Evolutionary conservation across 2,329 filamentous ascomycete genomes (phyloP).

Genomic region (Aspergillus flavus): DNA sequence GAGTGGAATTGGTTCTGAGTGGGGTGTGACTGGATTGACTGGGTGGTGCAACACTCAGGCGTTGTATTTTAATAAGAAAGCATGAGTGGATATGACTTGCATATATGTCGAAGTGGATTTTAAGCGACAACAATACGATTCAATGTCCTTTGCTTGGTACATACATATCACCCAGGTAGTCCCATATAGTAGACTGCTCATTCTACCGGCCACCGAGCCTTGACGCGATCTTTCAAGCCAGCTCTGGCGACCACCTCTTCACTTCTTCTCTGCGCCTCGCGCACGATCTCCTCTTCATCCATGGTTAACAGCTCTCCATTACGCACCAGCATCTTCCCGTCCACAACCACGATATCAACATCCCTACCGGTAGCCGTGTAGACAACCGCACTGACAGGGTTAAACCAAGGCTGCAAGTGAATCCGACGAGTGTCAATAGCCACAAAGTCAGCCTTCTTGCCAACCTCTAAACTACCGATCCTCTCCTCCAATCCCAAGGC

Average conservation of each 20-base stretch:
- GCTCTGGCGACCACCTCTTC: conserved; percentile 44
- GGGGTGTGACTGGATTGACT: conserved; percentile 44
- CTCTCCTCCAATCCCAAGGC: conserved; percentile 48
- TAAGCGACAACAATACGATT: background rate
- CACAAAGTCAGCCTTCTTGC: conserved; percentile 49
- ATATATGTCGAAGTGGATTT: background rate
- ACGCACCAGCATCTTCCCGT: conserved; percentile 44
- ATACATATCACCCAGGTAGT: background rate
- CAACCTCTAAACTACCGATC: conserved; percentile 44
- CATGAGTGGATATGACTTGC: background rate
- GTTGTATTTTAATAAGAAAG: conserved; percentile 30
- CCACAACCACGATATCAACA: conserved; percentile 49
- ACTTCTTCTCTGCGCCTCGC: conserved; percentile 38
- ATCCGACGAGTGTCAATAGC: conserved; percentile 34
- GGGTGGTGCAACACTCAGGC: conserved; percentile 45
- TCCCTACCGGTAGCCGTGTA: conserved; percentile 49
- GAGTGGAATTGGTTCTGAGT: conserved; percentile 55
- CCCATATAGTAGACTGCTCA: background rate
- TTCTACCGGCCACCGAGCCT: background rate
- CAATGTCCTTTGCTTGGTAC: background rate
- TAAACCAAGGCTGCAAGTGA: conserved; percentile 42
- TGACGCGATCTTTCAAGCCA: conserved; percentile 27
- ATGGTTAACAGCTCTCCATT: conserved; percentile 39
- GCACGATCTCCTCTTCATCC: conserved; percentile 38
- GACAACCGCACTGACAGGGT: conserved; percentile 43